Percentiles rank a stretch among this genome's conserved stretches.
These are phyloP conservation scores for Penicillium ucsense DNA, from an alignment of 495 filamentous ascomycete species.

Conservation along the genomic window DNA sequence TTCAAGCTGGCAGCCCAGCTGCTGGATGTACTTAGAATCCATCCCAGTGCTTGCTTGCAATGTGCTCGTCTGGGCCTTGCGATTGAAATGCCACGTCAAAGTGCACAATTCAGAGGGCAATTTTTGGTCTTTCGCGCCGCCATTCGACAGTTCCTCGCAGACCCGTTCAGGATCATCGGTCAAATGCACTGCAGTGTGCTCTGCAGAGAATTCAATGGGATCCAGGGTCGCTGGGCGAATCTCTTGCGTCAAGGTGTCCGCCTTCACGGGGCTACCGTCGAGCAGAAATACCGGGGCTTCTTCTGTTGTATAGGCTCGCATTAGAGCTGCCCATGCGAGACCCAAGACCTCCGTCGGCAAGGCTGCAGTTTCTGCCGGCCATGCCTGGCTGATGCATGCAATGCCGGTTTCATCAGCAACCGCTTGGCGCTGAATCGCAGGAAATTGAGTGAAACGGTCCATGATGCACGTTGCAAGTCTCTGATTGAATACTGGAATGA, in stretches of 20 bases:
- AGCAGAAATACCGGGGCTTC: constrained; percentile 27
- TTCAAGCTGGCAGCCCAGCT: constrained; percentile 18
- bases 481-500: neutral
- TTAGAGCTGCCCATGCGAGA: constrained; percentile 30
- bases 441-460: constrained; percentile 18
- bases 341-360: constrained; percentile 19
- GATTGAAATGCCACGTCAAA: constrained; percentile 15
- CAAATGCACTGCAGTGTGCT: constrained; percentile 11
- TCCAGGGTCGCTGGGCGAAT: constrained; percentile 12
- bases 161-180: constrained; percentile 1
- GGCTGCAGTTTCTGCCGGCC: constrained; percentile 10
- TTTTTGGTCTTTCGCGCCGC: neutral
- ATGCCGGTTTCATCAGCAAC: constrained; percentile 8
- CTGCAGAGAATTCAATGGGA: constrained; percentile 5
- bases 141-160: too few species aligned
- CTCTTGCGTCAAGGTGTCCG: constrained; percentile 17
- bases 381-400: constrained; percentile 9
- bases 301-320: constrained; percentile 28
- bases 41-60: constrained; percentile 18
- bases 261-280: constrained; percentile 22
- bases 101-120: neutral
- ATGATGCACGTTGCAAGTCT: constrained; percentile 3
- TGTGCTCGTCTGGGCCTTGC: constrained; percentile 10
- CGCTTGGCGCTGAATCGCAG: constrained; percentile 1
- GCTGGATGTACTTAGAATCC: constrained; percentile 10